These are phyloP conservation scores for Acacia crassicarpa DNA, from an alignment of 306 rosid genomes.

Conservation along the genomic window DNA sequence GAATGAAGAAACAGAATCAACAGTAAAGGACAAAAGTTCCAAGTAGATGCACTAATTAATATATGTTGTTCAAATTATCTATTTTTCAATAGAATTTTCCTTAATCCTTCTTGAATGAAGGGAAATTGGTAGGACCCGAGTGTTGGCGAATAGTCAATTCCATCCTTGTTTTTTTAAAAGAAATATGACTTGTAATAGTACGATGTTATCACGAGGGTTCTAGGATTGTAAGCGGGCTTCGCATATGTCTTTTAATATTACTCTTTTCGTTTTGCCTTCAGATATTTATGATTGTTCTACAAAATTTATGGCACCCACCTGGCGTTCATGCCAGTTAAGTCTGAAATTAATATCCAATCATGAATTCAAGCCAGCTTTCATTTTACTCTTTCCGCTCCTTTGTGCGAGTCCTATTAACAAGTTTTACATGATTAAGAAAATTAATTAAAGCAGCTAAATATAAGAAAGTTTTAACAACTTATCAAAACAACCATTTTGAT, in stretches of 20 bases:
- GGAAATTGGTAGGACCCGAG: not conserved
- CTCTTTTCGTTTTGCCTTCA: not conserved
- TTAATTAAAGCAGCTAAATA: not conserved
- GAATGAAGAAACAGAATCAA: constrained; percentile 3
- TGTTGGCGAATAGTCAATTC: not conserved
- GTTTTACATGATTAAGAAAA: not conserved
- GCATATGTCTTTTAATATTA: not conserved
- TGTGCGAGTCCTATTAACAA: not conserved
- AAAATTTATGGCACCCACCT: not conserved
- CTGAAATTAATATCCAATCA: not conserved
- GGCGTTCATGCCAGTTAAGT: not conserved
- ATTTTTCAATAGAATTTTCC: not conserved
- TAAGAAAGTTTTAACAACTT: not conserved
- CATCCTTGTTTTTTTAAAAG: not conserved
- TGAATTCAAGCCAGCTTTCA: not conserved
- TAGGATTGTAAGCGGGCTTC: too few species aligned
- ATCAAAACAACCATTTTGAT: not conserved
- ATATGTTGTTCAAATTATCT: not conserved
- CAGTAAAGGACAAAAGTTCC: constrained; percentile 10
- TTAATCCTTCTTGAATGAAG: not conserved
- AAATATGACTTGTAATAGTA: not conserved
- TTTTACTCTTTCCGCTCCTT: not conserved
- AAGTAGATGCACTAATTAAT: not conserved
- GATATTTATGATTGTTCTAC: not conserved
- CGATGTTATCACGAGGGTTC: not conserved